phyloP scores from a whole-genome alignment of 2,329 filamentous ascomycete genomes.

The Stagonosporopsis vannaccii region DNA sequence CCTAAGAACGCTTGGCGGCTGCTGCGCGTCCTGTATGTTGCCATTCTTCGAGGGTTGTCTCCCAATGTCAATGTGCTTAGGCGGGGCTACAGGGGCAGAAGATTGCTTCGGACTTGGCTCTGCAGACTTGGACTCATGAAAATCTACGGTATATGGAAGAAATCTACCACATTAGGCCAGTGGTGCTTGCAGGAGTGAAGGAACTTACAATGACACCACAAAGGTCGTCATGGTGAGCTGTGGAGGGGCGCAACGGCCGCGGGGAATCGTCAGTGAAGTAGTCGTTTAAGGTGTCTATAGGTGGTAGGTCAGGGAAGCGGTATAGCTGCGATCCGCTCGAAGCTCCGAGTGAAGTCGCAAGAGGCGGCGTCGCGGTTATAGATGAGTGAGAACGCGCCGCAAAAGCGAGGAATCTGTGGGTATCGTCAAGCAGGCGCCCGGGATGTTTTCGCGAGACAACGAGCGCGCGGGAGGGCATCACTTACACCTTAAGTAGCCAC shows the following conservation, averaged over 20 bases:
- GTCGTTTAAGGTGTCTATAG: slow-evolving; percentile 11
- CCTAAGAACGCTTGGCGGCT: slow-evolving; percentile 51
- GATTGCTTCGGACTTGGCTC: slow-evolving; percentile 48
- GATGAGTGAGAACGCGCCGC: slow-evolving; percentile 1
- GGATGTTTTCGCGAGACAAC: slow-evolving; percentile 7
- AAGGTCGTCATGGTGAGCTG: slow-evolving; percentile 63
- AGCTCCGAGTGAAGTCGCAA: slow-evolving; percentile 13
- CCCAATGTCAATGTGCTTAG: slow-evolving; percentile 50
- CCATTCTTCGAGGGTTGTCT: slow-evolving; percentile 54
- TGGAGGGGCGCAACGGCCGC: slow-evolving; percentile 13
- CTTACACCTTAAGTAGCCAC: slow-evolving; percentile 15
- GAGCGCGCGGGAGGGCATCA: slow-evolving; percentile 11
- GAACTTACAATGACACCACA: slow-evolving; percentile 64
- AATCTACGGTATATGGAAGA: slow-evolving; percentile 90
- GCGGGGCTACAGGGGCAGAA: slow-evolving; percentile 32
- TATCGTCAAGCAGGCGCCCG: slow-evolving; percentile 12
- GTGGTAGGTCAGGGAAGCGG: neutral
- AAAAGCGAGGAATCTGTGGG: slow-evolving; percentile 15
- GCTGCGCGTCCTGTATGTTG: slow-evolving; percentile 37
- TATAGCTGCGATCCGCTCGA: slow-evolving; percentile 1
- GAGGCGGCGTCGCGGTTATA: slow-evolving; percentile 8
- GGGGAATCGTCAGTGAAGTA: slow-evolving; percentile 7
- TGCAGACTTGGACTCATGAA: slow-evolving; percentile 59
- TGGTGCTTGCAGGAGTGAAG: neutral
- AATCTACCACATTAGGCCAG: slow-evolving; percentile 66